Conservation (phyloP, 257 asterid genomes). For the Phtheirospermum japonicum region DNA sequence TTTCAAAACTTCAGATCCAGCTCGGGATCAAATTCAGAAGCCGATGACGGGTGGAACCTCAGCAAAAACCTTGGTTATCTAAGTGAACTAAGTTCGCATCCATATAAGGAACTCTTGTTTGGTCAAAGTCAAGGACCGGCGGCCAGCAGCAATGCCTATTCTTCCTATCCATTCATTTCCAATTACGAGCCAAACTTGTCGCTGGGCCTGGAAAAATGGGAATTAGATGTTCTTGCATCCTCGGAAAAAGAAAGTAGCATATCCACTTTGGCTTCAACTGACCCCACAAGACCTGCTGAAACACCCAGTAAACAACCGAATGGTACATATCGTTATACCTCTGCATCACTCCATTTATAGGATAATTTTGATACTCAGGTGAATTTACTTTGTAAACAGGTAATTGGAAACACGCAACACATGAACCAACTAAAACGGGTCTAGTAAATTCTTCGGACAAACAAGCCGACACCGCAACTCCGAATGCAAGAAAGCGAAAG, state of each 20-base stretch:
- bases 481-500: conserved; percentile 55
- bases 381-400: too few species aligned
- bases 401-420: too few species aligned
- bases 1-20: conserved; percentile 61
- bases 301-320: conserved; percentile 30
- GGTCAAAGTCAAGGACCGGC: conserved; percentile 31
- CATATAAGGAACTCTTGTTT: conserved; percentile 29
- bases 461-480: conserved; percentile 31
- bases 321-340: too few species aligned
- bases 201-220: conserved; percentile 42
- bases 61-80: conserved; percentile 29
- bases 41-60: conserved; percentile 53
- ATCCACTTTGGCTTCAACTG: conserved; percentile 42
- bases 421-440: conserved; percentile 21
- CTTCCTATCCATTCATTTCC: conserved; percentile 37
- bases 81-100: conserved; percentile 31
- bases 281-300: conserved; percentile 41
- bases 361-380: too few species aligned
- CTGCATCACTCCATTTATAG: too few species aligned
- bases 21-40: conserved; percentile 70
- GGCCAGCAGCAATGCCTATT: conserved; percentile 24
- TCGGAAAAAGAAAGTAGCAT: conserved; percentile 36
- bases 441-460: conserved; percentile 27
- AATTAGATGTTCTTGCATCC: conserved; percentile 32
- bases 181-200: conserved; percentile 40